Evolutionary conservation across 169 alveolate species (phyloP), one percentile per base, ranked within the genome.

Genomic region (Cryptosporidium ubiquitum): DNA sequence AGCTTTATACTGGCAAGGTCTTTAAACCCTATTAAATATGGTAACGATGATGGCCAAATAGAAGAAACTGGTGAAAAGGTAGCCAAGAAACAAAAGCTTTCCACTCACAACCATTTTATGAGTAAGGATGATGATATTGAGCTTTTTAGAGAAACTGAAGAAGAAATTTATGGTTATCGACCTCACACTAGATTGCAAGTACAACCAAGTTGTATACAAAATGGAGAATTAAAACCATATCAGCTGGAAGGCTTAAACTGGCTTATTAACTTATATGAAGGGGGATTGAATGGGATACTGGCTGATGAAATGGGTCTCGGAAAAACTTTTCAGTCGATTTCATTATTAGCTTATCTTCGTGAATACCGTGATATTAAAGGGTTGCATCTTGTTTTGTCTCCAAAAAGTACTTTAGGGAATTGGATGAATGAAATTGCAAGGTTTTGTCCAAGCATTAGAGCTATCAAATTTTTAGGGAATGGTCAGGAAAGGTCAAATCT

Each of bases 301-400:
- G 99, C 99, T 7, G 99, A 98, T 91, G 99, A 98, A 84, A 98
- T 98, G 99, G 99, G 99, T 0, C 91, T 98, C 14, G 99, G 99
- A 26, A 98, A 98, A 68, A 98, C 99, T n/a, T 96, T 97, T 31
- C 97, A 97, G 93, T 97, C 99, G 0, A 98, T 98, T 33, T 94
- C 99, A 14, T 93, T 98, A 52, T 86, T 98, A 68, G 97, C 99
- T 5, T 98, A 97, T 86, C 85, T 98, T 70, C 70, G 95, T 84
- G 97, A 94, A 84, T 94, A 93, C 84, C 95, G 96, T 84, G 93
- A 94, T 68, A 95, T 96, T 29, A 94, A 98, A 96, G 99, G 99
- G 4, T 98, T 99, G 39, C 98, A 97, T 93, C 85, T 98, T 84
- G 97, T 98, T 20, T 94, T 98, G 44, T 98, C 99, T 20, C 99